These are phyloP conservation scores for Pezicula neosporulosa DNA, from an alignment of 2,329 filamentous ascomycete species.

Conservation along the genomic window DNA sequence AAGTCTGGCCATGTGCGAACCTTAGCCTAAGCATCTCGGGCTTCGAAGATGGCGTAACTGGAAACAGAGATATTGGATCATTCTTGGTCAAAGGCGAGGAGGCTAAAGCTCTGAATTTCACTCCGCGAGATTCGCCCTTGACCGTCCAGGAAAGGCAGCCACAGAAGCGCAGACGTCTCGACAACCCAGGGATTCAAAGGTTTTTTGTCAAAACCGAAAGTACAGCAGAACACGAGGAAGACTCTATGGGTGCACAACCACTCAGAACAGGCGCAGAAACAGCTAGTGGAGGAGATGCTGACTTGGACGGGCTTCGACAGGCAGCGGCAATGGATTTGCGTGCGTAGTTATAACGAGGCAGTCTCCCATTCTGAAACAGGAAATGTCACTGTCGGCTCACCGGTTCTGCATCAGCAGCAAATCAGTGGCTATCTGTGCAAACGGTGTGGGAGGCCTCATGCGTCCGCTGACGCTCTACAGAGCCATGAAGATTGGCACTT, in stretches of 20 bases:
- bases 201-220: conserved; percentile 26
- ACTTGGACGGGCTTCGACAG: conserved; percentile 4
- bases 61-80: conserved; percentile 80
- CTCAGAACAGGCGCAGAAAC: conserved; percentile 8
- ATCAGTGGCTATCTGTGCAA: conserved; percentile 49
- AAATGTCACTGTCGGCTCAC: conserved; percentile 13
- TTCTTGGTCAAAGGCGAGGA: conserved; percentile 80
- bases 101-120: conserved; percentile 47
- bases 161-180: conserved; percentile 28
- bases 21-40: conserved; percentile 85
- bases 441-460: conserved; percentile 62
- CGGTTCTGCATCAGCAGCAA: conserved; percentile 30
- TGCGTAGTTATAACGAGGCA: conserved; percentile 23
- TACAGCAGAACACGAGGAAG: conserved; percentile 24
- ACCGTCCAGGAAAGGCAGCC: conserved; percentile 15
- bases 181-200: conserved; percentile 22
- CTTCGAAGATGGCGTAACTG: conserved; percentile 82
- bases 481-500: conserved; percentile 95
- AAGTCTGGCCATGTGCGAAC: conserved; percentile 88
- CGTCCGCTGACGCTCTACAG: conserved; percentile 53
- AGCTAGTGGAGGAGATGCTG: conserved; percentile 11
- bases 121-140: conserved; percentile 8
- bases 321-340: conserved; percentile 9
- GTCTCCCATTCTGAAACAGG: conserved; percentile 18
- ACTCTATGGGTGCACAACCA: conserved; percentile 20